Evolutionary conservation across 2,329 filamentous ascomycete species (phyloP).

Genomic region (Didymella exigua): DNA sequence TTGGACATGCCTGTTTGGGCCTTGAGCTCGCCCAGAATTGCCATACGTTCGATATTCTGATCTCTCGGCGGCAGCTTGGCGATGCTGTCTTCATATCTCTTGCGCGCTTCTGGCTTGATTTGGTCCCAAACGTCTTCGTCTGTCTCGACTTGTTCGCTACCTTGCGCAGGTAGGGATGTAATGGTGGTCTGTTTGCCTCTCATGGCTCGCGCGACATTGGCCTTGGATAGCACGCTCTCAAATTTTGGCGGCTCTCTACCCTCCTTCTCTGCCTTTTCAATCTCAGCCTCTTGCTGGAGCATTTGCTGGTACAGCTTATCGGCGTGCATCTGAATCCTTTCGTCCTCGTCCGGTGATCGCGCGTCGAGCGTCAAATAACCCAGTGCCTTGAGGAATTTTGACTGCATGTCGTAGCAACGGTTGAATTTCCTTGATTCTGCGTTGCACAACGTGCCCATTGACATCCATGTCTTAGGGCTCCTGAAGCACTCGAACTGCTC

Average conservation of each 20-base stretch:
- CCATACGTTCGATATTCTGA: constrained; percentile 43
- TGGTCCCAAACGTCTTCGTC: constrained; percentile 39
- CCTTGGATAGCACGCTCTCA: constrained; percentile 58
- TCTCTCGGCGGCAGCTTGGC: constrained; percentile 37
- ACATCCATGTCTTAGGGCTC: constrained; percentile 65
- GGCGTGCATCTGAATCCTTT: constrained; percentile 88
- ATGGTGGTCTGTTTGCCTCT: constrained; percentile 22
- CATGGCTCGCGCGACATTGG: constrained; percentile 38
- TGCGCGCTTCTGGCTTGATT: constrained; percentile 38
- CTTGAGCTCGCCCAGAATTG: constrained; percentile 43
- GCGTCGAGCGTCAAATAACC: constrained; percentile 78
- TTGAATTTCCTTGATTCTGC: constrained; percentile 78
- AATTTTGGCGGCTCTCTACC: constrained; percentile 62
- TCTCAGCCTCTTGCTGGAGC: constrained; percentile 76
- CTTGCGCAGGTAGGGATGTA: constrained; percentile 8
- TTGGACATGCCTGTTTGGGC: constrained; percentile 40
- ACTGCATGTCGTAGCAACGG: constrained; percentile 87
- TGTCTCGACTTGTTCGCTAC: constrained; percentile 16
- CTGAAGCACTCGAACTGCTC: constrained; percentile 83
- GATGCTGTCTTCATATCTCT: constrained; percentile 43
- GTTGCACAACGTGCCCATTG: constrained; percentile 79
- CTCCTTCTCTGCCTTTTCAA: constrained; percentile 70
- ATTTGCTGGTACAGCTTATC: constrained; percentile 89
- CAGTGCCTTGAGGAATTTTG: constrained; percentile 86
- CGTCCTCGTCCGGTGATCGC: constrained; percentile 73